Base-by-base conservation (phyloP, 2,329 filamentous ascomycete species). In the Colletotrichum neosansevieriae region DNA sequence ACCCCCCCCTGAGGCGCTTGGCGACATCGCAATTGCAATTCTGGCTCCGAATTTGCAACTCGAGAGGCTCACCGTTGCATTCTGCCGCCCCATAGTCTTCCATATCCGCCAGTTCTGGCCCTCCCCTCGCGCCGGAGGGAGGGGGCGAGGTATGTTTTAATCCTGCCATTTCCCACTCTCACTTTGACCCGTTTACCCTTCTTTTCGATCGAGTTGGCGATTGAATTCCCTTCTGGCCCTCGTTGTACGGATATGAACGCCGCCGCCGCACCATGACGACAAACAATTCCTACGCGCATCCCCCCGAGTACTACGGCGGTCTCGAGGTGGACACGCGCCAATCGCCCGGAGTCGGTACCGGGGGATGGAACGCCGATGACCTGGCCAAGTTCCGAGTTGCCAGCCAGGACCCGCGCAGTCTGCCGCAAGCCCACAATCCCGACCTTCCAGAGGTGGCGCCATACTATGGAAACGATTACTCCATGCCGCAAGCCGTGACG, bases 291-390 rank as follows among this genome's bases (percentile, higher is more conserved):
- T 57, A 67, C 36, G 42, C 49, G 34, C 34, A 49, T n/a, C 19
- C 34, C 10, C 38, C 58, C 11, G 56, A 66, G 57, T 45, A 69
- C 29, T 69, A 67, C 44, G 32, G 51, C 36, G 62, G 63, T 19
- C 57, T 61, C 21, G 67, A 67, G 62, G 63, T 67, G 13, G 67
- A 69, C 13, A 60, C 49, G 3, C 64, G 67, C 17, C 12, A 47
- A 29, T 34, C 62, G 24, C 49, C 19, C 21, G 50, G 34, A 15
- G 34, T n/a, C 49, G 17, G 49, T 17, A n/a, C 49, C 11, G 62
- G 51, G 15, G 49, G 40, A 47, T 58, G 50, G 53, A 53, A 50
- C 44, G 42, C 44, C 13, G 56, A 58, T 1, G 50, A 62, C 34
- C 19, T 36, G 1, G 32, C 38, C 17, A 56, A 69, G 21, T 53